Percentiles rank a stretch among this genome's conserved stretches.
phyloP scores from a whole-genome alignment of 352 stramenopile species.

The Phytopythium vexans region DNA sequence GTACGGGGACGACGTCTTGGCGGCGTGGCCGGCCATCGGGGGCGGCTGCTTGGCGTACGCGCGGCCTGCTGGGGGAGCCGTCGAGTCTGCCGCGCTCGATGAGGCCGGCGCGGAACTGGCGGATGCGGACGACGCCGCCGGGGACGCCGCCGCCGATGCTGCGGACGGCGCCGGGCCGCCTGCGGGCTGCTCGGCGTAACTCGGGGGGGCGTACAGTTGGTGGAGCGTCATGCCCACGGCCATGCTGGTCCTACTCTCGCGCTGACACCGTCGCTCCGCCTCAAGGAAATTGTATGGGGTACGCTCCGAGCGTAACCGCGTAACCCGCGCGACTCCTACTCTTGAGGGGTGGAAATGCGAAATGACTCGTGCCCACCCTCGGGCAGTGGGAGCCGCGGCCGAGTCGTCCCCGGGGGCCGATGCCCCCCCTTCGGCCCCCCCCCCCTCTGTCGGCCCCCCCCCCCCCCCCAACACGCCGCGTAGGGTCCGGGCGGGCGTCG shows the following conservation, averaged over 20 bases:
- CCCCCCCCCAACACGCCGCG: too few species aligned
- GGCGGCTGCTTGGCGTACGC: slow-evolving; percentile 14
- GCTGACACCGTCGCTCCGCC: slow-evolving; percentile 3
- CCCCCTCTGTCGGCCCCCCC: too few species aligned
- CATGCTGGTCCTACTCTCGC: slow-evolving; percentile 14
- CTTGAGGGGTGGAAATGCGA: slow-evolving; percentile 29
- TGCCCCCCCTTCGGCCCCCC: too few species aligned
- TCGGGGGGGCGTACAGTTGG: slow-evolving; percentile 56
- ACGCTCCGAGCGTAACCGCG: neutral
- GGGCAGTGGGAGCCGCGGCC: neutral
- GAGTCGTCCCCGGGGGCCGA: neutral
- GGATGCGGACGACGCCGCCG: neutral
- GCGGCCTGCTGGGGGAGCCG: slow-evolving; percentile 15
- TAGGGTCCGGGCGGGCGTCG: too few species aligned
- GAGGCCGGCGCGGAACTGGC: neutral
- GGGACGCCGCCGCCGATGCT: neutral
- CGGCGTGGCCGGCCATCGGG: slow-evolving; percentile 4
- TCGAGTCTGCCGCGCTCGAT: neutral
- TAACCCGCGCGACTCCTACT: slow-evolving; percentile 13
- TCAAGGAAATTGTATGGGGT: neutral
- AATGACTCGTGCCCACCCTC: slow-evolving; percentile 12
- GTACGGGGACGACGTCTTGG: slow-evolving; percentile 17
- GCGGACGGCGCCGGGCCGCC: slow-evolving; percentile 5
- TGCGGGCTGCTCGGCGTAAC: slow-evolving; percentile 20
- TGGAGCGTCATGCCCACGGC: slow-evolving; percentile 71